Conservation (phyloP, 768 basidiomycete genomes). For the Tricholoma saponaceum region DNA sequence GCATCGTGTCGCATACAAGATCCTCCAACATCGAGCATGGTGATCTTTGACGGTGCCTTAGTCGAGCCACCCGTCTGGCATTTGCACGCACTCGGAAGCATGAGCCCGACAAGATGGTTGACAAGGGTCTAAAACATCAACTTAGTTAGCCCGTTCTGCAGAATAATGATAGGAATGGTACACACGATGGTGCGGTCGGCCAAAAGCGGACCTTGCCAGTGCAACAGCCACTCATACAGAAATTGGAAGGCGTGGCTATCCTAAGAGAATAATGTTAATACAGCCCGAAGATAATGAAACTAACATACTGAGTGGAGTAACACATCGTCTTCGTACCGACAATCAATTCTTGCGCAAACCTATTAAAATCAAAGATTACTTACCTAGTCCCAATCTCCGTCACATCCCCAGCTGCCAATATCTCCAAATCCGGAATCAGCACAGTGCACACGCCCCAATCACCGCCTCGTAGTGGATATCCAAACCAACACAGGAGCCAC, state of each 20-base stretch:
- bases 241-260: conserved; percentile 66
- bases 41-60: conserved; percentile 66
- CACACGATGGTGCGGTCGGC: conserved; percentile 61
- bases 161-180: not conserved
- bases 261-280: conserved; percentile 33
- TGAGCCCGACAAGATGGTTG: conserved; percentile 78
- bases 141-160: not conserved
- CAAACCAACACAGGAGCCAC: conserved; percentile 71
- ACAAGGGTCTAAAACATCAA: conserved; percentile 47
- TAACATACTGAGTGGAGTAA: conserved; percentile 78
- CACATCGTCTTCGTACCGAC: conserved; percentile 68
- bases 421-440: conserved; percentile 71
- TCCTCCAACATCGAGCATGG: conserved; percentile 52
- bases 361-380: conserved; percentile 17
- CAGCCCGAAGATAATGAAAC: too few species aligned
- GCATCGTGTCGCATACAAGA: conserved; percentile 52
- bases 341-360: conserved; percentile 71
- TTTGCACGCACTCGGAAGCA: conserved; percentile 69
- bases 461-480: conserved; percentile 65
- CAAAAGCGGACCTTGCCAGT: conserved; percentile 63
- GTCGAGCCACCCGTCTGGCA: conserved; percentile 79
- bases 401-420: conserved; percentile 81
- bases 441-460: conserved; percentile 83
- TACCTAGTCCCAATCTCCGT: conserved; percentile 79
- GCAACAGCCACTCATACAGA: conserved; percentile 59